Percentiles rank a stretch among this genome's conserved stretches.
These are phyloP conservation scores for Meyerozyma smithsonii DNA, from an alignment of 1,139 yeast species.

Conservation along the genomic window DNA sequence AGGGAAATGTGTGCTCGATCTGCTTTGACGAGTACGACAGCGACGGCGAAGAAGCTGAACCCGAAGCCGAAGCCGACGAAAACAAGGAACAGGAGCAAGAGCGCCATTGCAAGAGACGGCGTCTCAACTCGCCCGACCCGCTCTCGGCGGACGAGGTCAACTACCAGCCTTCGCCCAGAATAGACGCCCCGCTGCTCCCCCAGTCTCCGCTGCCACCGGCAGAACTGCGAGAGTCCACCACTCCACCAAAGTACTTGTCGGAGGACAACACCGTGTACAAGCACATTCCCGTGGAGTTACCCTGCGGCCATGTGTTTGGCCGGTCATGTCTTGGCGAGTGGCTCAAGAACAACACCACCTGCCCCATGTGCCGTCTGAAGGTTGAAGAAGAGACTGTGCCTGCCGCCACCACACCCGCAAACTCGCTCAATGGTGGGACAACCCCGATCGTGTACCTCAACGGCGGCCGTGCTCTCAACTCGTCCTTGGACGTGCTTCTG, in stretches of 20 bases:
- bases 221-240: too few relatives aligned
- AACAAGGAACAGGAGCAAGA: neutral
- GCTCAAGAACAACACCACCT: constrained; percentile 63
- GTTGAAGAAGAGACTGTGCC: constrained; percentile 24
- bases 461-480: neutral
- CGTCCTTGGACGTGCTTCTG: neutral
- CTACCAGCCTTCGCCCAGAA: constrained; percentile 3
- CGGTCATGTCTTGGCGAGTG: constrained; percentile 69
- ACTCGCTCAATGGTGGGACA: constrained; percentile 11
- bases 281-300: constrained; percentile 68
- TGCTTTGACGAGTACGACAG: constrained; percentile 56
- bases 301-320: constrained; percentile 81
- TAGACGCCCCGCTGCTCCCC: constrained; percentile 1
- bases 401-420: constrained; percentile 15
- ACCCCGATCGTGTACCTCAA: neutral
- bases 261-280: constrained; percentile 31
- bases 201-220: constrained; percentile 4
- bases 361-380: constrained; percentile 74
- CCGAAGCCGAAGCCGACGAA: constrained; percentile 3
- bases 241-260: constrained; percentile 16
- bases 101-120: constrained; percentile 10
- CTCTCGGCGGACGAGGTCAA: constrained; percentile 1
- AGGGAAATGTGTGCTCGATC: constrained; percentile 50
- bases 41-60: constrained; percentile 5
- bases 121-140: constrained; percentile 7